These are phyloP conservation scores for Jimgerdemannia lactiflua DNA, from an alignment of 192 early-diverging fungal species.

Conservation along the genomic window DNA sequence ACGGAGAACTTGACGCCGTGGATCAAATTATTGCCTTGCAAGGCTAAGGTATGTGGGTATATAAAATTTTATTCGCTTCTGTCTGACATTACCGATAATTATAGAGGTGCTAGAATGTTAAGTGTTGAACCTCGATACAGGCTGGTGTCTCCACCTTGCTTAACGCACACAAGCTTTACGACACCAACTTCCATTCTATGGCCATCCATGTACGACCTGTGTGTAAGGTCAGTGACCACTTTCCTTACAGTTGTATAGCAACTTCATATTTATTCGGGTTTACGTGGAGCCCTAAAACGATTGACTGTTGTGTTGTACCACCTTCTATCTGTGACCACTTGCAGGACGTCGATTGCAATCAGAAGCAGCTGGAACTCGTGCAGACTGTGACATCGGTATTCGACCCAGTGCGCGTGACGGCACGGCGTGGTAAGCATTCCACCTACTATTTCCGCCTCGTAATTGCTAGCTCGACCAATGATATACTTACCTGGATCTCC, in stretches of 20 bases:
- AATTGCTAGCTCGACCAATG: too few species aligned
- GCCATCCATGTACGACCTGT: constrained; percentile 60
- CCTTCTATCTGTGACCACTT: too few species aligned
- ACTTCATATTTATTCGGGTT: neutral
- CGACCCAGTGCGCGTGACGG: constrained; percentile 61
- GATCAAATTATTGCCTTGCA: constrained; percentile 94
- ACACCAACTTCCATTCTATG: constrained; percentile 92
- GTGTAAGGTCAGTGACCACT: constrained; percentile 47
- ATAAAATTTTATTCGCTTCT: too few species aligned
- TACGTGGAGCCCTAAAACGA: too few species aligned
- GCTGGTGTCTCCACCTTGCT: constrained; percentile 85
- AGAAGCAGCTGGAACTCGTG: constrained; percentile 52
- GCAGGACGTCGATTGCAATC: constrained; percentile 43
- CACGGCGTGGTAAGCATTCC: constrained; percentile 31
- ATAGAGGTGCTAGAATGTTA: too few species aligned
- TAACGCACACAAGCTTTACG: constrained; percentile 90
- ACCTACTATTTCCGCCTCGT: neutral
- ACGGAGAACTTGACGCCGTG: constrained; percentile 99
- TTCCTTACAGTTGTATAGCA: constrained; percentile 33
- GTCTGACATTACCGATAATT: too few species aligned
- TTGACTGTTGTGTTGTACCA: too few species aligned
- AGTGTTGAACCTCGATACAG: constrained; percentile 23
- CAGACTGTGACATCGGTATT: constrained; percentile 82
- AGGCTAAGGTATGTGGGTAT: constrained; percentile 57
- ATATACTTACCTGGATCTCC: neutral